Evolutionary conservation across 2,329 filamentous ascomycete genomes (phyloP).

Genomic region (Penicillium sp.): DNA sequence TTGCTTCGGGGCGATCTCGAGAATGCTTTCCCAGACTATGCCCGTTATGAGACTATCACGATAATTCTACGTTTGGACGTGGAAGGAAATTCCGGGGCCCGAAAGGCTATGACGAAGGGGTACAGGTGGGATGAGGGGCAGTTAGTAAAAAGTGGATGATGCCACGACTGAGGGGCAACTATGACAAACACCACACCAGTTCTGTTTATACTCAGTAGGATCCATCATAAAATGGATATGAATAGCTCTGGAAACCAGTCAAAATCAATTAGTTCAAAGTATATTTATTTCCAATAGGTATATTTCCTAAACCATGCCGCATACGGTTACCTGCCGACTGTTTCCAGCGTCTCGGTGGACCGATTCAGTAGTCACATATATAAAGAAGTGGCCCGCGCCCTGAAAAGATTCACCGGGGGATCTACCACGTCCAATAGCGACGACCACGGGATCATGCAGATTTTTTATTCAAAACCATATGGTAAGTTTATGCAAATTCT

Average conservation of each 20-base stretch:
- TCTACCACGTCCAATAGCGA: not conserved
- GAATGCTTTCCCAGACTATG: slow-evolving; percentile 30
- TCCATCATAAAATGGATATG: not conserved
- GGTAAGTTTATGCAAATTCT: not conserved
- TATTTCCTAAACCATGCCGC: not conserved
- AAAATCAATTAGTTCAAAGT: not conserved
- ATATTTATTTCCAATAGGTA: not conserved
- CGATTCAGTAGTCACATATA: not conserved
- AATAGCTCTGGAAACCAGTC: not conserved
- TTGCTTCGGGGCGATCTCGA: slow-evolving; percentile 24
- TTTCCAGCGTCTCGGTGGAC: slow-evolving; percentile 3
- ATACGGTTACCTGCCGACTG: slow-evolving; percentile 2
- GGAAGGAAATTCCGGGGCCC: not conserved
- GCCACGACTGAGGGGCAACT: slow-evolving; percentile 18
- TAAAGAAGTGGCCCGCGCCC: slow-evolving; percentile 13
- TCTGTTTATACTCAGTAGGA: slow-evolving; percentile 5
- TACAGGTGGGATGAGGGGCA: not conserved
- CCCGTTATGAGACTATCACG: slow-evolving; percentile 13
- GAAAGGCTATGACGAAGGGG: slow-evolving; percentile 5
- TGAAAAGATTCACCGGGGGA: slow-evolving; percentile 23
- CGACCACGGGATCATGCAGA: slow-evolving; percentile 13
- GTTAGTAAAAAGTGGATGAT: slow-evolving; percentile 15
- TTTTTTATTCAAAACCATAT: slow-evolving; percentile 3
- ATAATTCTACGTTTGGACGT: slow-evolving; percentile 11
- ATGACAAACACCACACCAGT: not conserved